Evolutionary conservation across 2,329 filamentous ascomycete species (phyloP), one percentile per base, ranked within the genome.

Genomic region (Ceratocystis colombiana): DNA sequence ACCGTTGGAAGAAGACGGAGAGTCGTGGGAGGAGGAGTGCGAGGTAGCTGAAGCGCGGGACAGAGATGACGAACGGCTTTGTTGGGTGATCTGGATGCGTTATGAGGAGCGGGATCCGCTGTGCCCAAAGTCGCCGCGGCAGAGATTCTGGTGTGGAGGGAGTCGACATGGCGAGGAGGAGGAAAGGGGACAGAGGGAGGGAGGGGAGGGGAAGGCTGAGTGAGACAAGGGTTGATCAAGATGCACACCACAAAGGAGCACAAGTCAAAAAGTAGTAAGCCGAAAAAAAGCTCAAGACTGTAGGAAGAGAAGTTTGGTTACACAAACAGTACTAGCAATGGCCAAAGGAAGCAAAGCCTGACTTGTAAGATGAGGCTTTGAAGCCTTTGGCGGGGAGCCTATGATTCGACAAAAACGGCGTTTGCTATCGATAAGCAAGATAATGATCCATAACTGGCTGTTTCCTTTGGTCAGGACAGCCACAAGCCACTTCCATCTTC

Each of bases 11-110:
- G 73, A 79, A 84, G 69, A 78, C 74, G 0, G 77, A 75, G 61
- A 84, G 76, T 33, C 82, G 80, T 28, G 83, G 82, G 53, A 84
- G 76, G 41, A 85, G 77, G 68, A 84, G 76, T 10, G 83, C 79
- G 7, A 85, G 77, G 74, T 85, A 85, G 74, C 80, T 79, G 73
- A 85, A 83, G 70, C 83, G 81, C 61, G 83, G 82, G 67, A 84
- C 75, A 64, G 77, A 77, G 44, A 80, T 77, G 71, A 84, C 75
- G 71, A 84, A 83, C 20, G 81, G 81, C 61, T 75, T 74, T 68
- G 76, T 75, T 53, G 78, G 77, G 28, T 76, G 74, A 1, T 76
- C 75, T 15, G 77, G 73, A 73, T 84, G 80, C 1, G 78, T 82
- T 71, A 85, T 81, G 73, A 78, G 74, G 61, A 85, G 73, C 7